A percentile compares a stretch with the other conserved stretches of the same genome.
Conservation (phyloP, 805 yeast genomes). For the Trichomonascus vanleenenianus region DNA sequence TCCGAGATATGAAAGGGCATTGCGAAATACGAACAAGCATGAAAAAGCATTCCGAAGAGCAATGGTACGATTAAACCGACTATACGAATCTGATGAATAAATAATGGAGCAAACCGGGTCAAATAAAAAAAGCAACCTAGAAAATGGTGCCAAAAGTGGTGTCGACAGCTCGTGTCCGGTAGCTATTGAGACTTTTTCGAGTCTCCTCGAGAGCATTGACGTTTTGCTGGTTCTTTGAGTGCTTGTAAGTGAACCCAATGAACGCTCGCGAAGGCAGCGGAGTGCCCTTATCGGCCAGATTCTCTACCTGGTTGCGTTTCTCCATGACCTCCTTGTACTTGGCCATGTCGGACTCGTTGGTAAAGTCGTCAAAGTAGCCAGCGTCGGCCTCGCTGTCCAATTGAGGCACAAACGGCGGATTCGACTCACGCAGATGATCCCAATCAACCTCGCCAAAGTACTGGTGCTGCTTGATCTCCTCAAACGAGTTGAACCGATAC, state of each 20-base stretch:
- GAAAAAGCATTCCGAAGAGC: too few species aligned
- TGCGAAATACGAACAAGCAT: too few species aligned
- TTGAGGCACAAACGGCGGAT: constrained; percentile 96
- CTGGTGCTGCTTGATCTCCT: constrained; percentile 69
- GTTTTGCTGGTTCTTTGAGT: constrained; percentile 35
- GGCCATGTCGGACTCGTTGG: constrained; percentile 94
- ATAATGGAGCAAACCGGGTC: neutral
- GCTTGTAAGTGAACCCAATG: constrained; percentile 94
- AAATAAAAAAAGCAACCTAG: too few species aligned
- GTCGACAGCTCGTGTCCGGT: constrained; percentile 7
- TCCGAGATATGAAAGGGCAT: too few species aligned
- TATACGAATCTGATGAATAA: neutral
- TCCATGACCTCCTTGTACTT: constrained; percentile 96
- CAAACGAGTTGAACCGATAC: constrained; percentile 66
- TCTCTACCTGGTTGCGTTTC: constrained; percentile 79
- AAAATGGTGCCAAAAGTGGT: constrained; percentile 18
- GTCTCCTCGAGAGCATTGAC: constrained; percentile 13
- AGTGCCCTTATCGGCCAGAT: constrained; percentile 58
- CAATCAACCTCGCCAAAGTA: constrained; percentile 85
- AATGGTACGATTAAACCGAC: neutral
- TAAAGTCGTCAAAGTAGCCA: constrained; percentile 96
- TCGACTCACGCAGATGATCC: constrained; percentile 53
- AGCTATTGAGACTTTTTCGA: neutral
- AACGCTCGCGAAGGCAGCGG: constrained; percentile 57
- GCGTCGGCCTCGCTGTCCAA: constrained; percentile 96